phyloP scores from a whole-genome alignment of 179 eudicot species.

The Monotropa hypopitys region DNA sequence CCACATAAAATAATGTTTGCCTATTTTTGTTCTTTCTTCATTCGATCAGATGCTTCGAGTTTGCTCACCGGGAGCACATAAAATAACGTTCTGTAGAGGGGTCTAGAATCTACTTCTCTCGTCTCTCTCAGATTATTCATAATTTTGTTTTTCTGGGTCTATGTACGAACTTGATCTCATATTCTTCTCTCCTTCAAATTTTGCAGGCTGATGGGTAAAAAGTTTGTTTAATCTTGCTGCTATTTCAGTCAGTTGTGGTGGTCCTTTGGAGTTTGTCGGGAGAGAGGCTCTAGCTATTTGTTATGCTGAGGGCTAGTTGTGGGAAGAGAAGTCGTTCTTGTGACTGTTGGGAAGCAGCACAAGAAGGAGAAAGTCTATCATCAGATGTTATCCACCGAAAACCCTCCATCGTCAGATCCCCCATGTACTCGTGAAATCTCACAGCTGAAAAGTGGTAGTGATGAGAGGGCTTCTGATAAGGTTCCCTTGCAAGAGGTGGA shows the following conservation, averaged over 20 bases:
- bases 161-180: slow-evolving; percentile 2
- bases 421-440: slow-evolving; percentile 18
- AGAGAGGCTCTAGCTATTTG: slow-evolving; percentile 7
- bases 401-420: slow-evolving; percentile 32
- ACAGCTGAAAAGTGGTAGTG: slow-evolving; percentile 17
- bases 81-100: slow-evolving; percentile 25
- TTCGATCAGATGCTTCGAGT: slow-evolving; percentile 13
- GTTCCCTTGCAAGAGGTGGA: slow-evolving; percentile 18
- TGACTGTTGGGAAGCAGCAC: slow-evolving; percentile 33
- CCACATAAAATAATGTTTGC: too few relatives aligned
- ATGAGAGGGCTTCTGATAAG: slow-evolving; percentile 24
- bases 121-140: too few relatives aligned
- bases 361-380: slow-evolving; percentile 31
- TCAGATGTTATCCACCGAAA: slow-evolving; percentile 57
- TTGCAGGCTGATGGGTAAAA: slow-evolving; percentile 16
- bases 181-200: not conserved
- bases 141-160: not conserved
- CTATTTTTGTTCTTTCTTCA: slow-evolving; percentile 21
- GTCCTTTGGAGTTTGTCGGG: slow-evolving; percentile 9
- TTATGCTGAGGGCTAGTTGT: slow-evolving; percentile 38
- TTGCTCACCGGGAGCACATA: slow-evolving; percentile 20
- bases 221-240: slow-evolving; percentile 10
- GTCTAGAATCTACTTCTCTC: slow-evolving; percentile 9
- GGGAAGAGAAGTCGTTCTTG: slow-evolving; percentile 26
- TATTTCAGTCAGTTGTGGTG: slow-evolving; percentile 11